Evolutionary conservation across 129 eudicot genomes (phyloP), one percentile per base, ranked within the genome.

Genomic region (Logfia minima): DNA sequence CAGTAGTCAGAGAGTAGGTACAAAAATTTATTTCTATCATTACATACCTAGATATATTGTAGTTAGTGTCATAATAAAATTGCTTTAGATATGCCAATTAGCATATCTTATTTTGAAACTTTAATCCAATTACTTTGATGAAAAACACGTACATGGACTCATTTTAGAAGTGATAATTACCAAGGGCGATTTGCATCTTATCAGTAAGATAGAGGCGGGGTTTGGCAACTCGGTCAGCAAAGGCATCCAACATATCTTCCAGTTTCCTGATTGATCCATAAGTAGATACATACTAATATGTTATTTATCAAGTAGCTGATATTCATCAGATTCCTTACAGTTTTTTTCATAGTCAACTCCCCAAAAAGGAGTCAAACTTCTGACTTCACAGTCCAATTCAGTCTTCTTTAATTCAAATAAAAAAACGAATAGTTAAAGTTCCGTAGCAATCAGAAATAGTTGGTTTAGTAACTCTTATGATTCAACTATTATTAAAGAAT

Each of bases 181-280:
- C 98, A 48, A 94, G 90, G 68, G 98, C 98, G 66, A 94, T 94
- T 86, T 89, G 98, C 97, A 94, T 94, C 93, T 94, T 94, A 83
- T 94, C 98, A 6, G 98, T 89, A 64, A 85, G 80, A 81, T 84
- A 87, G 41, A 94, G 96, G 77, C 96, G 96, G 64, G 98, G 98
- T 81, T 94, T 94, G 76, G 96, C 89, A 66, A 91, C 84, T 88
- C 97, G 86, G 70, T 91, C 97, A 56, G 98, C 98, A 86, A 91
- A 94, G 22, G 92, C 79, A 76, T 94, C 89, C 91, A 94, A 83
- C 60, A 89, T 71, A 83, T 87, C 89, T 86, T 91, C 97, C 90
- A 94, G 83, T 86, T 86, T 94, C 93, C 98, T 90, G 76, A 77
- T 58, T 26, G 67, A 68, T 23, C 58, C 78, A 52, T 13, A 72